phyloP scores from a whole-genome alignment of 768 basidiomycete genomes.

The Tulasnella sp. region DNA sequence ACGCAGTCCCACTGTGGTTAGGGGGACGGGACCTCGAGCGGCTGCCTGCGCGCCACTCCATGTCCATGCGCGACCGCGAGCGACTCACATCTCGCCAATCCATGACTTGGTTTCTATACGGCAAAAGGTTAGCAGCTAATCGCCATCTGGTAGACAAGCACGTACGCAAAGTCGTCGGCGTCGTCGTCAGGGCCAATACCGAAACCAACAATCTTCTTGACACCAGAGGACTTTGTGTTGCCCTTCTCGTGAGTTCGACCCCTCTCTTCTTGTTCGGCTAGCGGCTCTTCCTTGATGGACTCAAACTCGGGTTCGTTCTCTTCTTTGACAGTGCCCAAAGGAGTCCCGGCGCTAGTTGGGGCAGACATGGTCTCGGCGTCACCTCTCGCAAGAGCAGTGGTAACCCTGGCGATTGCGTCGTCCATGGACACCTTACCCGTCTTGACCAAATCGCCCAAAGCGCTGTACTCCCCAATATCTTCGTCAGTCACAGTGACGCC shows the following conservation, averaged over 20 bases:
- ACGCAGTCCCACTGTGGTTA: slow-evolving; percentile 19
- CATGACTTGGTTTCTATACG: neutral
- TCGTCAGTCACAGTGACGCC: slow-evolving; percentile 19
- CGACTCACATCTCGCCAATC: slow-evolving; percentile 18
- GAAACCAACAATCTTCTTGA: slow-evolving; percentile 20
- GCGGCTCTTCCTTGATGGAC: neutral
- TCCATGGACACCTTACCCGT: slow-evolving; percentile 22
- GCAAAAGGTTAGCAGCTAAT: neutral
- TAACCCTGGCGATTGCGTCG: slow-evolving; percentile 19
- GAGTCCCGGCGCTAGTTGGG: neutral
- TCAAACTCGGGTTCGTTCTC: slow-evolving; percentile 8
- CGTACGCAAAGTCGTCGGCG: slow-evolving; percentile 42
- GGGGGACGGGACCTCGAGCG: slow-evolving; percentile 26
- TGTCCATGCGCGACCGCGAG: slow-evolving; percentile 32
- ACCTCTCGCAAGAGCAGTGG: neutral
- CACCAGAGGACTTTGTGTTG: slow-evolving; percentile 5
- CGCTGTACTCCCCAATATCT: slow-evolving; percentile 13
- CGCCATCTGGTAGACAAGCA: slow-evolving; percentile 21
- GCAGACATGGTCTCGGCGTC: neutral
- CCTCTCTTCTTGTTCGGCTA: neutral
- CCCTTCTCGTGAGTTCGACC: slow-evolving; percentile 5
- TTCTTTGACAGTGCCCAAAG: slow-evolving; percentile 4
- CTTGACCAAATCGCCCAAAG: slow-evolving; percentile 18
- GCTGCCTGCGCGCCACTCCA: slow-evolving; percentile 78
- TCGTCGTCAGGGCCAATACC: slow-evolving; percentile 37